Conservation (phyloP, 148 eudicot species). For the Rhododendron kiyosumense region DNA sequence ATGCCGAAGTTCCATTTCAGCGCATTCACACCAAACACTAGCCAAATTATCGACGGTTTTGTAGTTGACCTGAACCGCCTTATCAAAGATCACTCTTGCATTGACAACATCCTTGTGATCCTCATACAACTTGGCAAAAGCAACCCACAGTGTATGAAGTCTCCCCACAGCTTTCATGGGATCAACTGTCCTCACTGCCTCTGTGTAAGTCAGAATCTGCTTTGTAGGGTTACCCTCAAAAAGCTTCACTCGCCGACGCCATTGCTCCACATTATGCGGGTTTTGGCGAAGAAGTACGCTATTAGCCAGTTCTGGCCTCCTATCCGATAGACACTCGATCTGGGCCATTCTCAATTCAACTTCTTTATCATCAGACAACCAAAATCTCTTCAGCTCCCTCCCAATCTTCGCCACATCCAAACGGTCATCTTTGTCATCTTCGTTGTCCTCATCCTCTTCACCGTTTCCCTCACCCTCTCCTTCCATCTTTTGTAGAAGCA, state of each 20-base stretch:
- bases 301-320: constrained; percentile 87
- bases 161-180: constrained; percentile 96
- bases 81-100: constrained; percentile 87
- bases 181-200: constrained; percentile 93
- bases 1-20: constrained; percentile 90
- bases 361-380: constrained; percentile 79
- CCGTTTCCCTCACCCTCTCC: constrained; percentile 24
- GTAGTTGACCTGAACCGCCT: constrained; percentile 91
- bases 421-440: constrained; percentile 40
- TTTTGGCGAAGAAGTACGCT: constrained; percentile 95
- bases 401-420: constrained; percentile 56
- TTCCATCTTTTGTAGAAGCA: constrained; percentile 78
- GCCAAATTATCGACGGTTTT: constrained; percentile 88
- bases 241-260: constrained; percentile 92
- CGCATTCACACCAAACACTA: constrained; percentile 98
- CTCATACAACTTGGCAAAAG: constrained; percentile 88
- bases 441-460: constrained; percentile 11
- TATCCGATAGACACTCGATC: constrained; percentile 71
- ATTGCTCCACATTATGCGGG: constrained; percentile 97
- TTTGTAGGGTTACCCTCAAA: constrained; percentile 86
- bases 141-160: constrained; percentile 95
- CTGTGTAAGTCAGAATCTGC: constrained; percentile 82
- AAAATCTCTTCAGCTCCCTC: constrained; percentile 52
- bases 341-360: constrained; percentile 74
- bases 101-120: constrained; percentile 67